phyloP scores from a whole-genome alignment of 1,284 basidiomycete species.

The Athelia sp. region DNA sequence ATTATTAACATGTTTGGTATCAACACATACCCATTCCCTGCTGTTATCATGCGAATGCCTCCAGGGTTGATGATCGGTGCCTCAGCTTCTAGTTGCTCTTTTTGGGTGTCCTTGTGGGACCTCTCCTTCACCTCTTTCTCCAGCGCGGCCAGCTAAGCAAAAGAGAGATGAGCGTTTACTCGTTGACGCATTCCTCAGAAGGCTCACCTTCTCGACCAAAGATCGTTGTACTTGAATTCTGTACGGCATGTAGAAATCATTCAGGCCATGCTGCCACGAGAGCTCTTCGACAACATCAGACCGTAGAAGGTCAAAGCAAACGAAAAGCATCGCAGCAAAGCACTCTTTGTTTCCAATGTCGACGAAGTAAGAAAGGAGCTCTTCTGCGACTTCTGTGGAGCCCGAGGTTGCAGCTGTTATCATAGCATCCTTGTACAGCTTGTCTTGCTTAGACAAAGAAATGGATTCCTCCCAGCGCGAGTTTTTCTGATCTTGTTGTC shows the following conservation, averaged over 20 bases:
- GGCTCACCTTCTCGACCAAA: slow-evolving; percentile 58
- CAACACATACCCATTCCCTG: slow-evolving; percentile 52
- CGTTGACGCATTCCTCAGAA: background rate
- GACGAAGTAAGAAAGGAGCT: slow-evolving; percentile 90
- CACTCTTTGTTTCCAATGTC: slow-evolving; percentile 99
- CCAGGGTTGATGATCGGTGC: slow-evolving; percentile 81
- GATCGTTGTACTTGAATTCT: slow-evolving; percentile 83
- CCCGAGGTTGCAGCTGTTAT: slow-evolving; percentile 85
- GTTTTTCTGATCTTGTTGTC: slow-evolving; percentile 73
- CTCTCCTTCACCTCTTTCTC: slow-evolving; percentile 84
- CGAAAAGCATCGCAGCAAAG: slow-evolving; percentile 86
- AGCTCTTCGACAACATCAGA: slow-evolving; percentile 93
- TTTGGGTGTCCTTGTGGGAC: slow-evolving; percentile 76
- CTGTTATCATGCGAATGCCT: slow-evolving; percentile 61
- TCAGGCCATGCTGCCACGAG: slow-evolving; percentile 92
- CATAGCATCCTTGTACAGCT: slow-evolving; percentile 95
- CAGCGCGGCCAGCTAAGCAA: slow-evolving; percentile 55
- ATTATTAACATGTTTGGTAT: background rate
- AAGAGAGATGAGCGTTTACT: slow-evolving; percentile 7
- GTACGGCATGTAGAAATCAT: slow-evolving; percentile 97
- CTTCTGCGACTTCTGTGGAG: slow-evolving; percentile 86
- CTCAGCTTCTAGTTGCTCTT: slow-evolving; percentile 80
- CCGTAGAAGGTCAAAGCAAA: slow-evolving; percentile 90
- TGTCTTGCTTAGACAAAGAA: slow-evolving; percentile 90
- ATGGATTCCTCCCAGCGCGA: slow-evolving; percentile 94